phyloP scores from a whole-genome alignment of 1,139 yeast species.

The Eremothecium gossypii region DNA sequence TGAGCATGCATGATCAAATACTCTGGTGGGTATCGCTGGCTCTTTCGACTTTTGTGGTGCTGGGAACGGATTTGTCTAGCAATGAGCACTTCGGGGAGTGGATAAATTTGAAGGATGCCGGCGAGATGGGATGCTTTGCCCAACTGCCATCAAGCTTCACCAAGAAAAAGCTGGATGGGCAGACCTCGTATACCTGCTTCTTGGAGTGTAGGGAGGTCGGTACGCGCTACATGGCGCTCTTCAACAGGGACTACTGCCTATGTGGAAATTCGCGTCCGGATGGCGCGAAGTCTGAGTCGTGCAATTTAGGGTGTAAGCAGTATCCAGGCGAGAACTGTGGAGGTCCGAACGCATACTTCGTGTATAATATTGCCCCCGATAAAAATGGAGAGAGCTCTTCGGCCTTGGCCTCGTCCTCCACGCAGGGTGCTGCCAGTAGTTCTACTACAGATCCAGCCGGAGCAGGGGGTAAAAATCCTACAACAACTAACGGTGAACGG shows the following conservation, averaged over 20 bases:
- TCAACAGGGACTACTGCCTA: conserved; percentile 42
- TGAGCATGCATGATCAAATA: too few species aligned
- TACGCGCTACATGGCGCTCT: conserved; percentile 44
- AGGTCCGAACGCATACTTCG: conserved; percentile 34
- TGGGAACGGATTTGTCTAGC: too few species aligned
- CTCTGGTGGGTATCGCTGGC: too few species aligned
- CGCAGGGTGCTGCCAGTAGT: not conserved
- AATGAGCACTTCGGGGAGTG: too few species aligned
- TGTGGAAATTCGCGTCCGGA: conserved; percentile 43
- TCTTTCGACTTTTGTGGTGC: too few species aligned
- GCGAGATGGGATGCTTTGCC: too few species aligned
- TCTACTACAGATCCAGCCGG: conserved; percentile 1
- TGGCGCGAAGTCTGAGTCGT: conserved; percentile 20
- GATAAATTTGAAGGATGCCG: too few species aligned
- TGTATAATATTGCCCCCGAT: conserved; percentile 26
- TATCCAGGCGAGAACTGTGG: conserved; percentile 33
- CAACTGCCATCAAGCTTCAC: not conserved
- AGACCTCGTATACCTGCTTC: not conserved
- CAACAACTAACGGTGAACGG: not conserved
- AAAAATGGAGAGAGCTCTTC: too few species aligned
- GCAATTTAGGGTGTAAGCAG: conserved; percentile 32
- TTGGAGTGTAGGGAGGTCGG: conserved; percentile 16
- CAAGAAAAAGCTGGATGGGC: not conserved
- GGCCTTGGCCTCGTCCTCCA: not conserved
- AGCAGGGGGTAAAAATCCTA: conserved; percentile 4